A percentile compares a stretch with the other conserved stretches of the same genome.
These are phyloP conservation scores for Rhizophora apiculata DNA, from an alignment of 345 rosid species.

Conservation along the genomic window DNA sequence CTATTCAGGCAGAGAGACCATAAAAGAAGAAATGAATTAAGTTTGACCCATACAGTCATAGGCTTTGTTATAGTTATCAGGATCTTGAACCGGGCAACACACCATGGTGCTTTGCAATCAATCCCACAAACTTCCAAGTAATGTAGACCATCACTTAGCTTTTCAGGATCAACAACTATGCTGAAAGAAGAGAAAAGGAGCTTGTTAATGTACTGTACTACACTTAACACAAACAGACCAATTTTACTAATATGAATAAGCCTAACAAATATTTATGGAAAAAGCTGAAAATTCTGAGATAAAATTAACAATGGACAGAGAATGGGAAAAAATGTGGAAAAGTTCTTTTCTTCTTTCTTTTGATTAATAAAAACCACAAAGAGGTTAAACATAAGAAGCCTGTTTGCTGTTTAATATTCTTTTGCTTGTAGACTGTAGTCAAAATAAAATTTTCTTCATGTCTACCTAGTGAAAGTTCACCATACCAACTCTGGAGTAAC, in stretches of 20 bases:
- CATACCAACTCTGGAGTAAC: not conserved
- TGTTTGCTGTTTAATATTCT: not conserved
- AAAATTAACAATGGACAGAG: not conserved
- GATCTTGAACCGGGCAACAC: conserved; percentile 83
- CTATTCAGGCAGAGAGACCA: conserved; percentile 35
- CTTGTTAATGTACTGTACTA: not conserved
- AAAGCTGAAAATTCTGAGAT: not conserved
- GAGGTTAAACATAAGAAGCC: not conserved
- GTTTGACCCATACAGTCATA: conserved; percentile 33
- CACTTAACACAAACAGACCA: not conserved
- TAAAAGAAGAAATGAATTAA: not conserved
- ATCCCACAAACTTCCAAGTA: conserved; percentile 86
- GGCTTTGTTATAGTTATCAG: conserved; percentile 87
- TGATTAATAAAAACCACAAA: too few species aligned
- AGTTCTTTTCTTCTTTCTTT: not conserved
- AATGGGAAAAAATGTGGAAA: not conserved
- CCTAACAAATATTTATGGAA: not conserved
- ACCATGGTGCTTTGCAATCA: conserved; percentile 93
- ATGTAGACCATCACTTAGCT: conserved; percentile 72
- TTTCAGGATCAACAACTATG: conserved; percentile 87
- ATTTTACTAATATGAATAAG: not conserved
- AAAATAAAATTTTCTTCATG: not conserved
- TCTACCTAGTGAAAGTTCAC: not conserved
- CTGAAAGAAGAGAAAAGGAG: conserved; percentile 42
- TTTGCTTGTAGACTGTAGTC: not conserved